Evolutionary conservation across 1,139 yeast genomes (phyloP).

Genomic region (Kluyveromyces sp.): DNA sequence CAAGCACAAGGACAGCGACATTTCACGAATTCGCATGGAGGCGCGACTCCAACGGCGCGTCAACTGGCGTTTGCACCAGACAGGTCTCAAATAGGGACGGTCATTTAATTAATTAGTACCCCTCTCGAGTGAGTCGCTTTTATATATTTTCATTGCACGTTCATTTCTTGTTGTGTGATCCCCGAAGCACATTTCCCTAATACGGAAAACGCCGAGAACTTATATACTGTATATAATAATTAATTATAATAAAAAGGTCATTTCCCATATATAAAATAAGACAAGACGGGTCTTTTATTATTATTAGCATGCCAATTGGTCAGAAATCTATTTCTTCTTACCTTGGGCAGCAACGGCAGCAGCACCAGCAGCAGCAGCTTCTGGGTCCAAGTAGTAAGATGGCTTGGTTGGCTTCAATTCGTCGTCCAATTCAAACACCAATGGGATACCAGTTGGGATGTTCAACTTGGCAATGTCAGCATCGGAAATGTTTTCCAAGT

Average conservation of each 20-base stretch:
- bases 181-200: too few relatives aligned
- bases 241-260: too few relatives aligned
- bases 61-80: constrained; percentile 4
- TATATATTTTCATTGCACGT: too few relatives aligned
- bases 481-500: constrained; percentile 90
- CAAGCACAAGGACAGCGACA: constrained; percentile 6
- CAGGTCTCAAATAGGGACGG: neutral
- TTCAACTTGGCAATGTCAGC: constrained; percentile 88
- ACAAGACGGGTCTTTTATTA: too few relatives aligned
- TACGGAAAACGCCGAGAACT: neutral
- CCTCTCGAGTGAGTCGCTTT: too few relatives aligned
- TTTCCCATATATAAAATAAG: too few relatives aligned
- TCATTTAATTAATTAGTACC: too few relatives aligned
- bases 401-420: constrained; percentile 85
- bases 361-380: constrained; percentile 99
- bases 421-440: constrained; percentile 91
- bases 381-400: constrained; percentile 96
- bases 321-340: constrained; percentile 34
- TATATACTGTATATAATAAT: neutral
- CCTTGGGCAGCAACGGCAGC: constrained; percentile 99
- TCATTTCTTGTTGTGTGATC: too few relatives aligned
- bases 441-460: constrained; percentile 98
- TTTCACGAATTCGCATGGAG: constrained; percentile 9
- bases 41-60: constrained; percentile 10
- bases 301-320: too few relatives aligned